Base-by-base conservation (phyloP, 2,329 filamentous ascomycete genomes). In the Aspergillus sp. region DNA sequence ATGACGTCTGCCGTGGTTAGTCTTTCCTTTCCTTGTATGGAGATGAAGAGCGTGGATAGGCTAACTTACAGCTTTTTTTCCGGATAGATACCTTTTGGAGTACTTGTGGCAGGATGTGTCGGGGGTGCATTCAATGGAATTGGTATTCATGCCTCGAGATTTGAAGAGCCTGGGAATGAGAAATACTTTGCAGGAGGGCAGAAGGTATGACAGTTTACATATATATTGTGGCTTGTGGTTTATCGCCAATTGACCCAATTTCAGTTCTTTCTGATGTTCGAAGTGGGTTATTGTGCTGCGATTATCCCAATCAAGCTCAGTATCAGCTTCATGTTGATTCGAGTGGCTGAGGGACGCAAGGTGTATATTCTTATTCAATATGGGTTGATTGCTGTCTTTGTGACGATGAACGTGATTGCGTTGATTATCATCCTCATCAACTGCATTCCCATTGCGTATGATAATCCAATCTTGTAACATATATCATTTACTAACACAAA, bases 231-330 rank as follows among this genome's bases (percentile, higher is more conserved):
- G n/a, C n/a, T n/a, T n/a, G n/a, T n/a, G n/a, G n/a, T n/a, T n/a
- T 19, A 11, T 9, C 27, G 6, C 10, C 1, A 33, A 10, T 12
- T n/a, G 13, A 11, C 5, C 34, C 27, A 28, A 37, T 29, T 12
- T 12, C 11, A 55, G 52, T 56, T 52, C 43, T 58, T 56, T 39
- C 45, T 58, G 5, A 51, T 57, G n/a, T 58, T 58, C 35, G 54
- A 58, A 47, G 51, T 57, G 13, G 55, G 55, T 19, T 58, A 58
- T n/a, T 54, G 53, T 27, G 33, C 52, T 28, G 53, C 54, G 12
- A 58, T 58, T 19, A 57, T 58, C 27, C 54, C 53, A 2, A 57
- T 57, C 26, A 58, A 58, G 37, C 48, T 58, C 33, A 58, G 56
- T 32, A 58, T 58, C 42, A 53, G 54, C 38, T 56, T 49, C 52